Percentiles rank a stretch among this genome's conserved stretches.
Evolutionary conservation across 352 stramenopile species (phyloP).

Genomic region (Globisporangium ultimum): DNA sequence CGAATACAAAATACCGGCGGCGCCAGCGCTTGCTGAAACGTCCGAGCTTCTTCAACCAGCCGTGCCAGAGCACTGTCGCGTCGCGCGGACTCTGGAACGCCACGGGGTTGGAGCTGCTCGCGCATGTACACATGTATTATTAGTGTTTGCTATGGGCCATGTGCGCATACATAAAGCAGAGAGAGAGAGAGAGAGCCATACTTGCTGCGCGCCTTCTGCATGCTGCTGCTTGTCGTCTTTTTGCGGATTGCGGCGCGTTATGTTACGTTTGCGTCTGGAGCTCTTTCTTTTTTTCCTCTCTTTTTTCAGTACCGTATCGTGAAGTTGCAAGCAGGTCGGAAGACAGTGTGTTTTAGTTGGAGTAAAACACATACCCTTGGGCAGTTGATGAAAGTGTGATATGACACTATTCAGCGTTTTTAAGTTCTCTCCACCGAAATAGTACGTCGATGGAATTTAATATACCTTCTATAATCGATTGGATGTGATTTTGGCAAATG

Average conservation of each 20-base stretch:
- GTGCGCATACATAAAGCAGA: slow-evolving; percentile 6
- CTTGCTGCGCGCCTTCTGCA: slow-evolving; percentile 55
- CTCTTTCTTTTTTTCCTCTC: not conserved
- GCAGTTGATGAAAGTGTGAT: too few relatives aligned
- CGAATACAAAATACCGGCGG: slow-evolving; percentile 74
- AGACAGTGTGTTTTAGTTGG: too few relatives aligned
- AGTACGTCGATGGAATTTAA: too few relatives aligned
- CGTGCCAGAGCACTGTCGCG: slow-evolving; percentile 77
- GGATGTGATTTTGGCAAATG: not conserved
- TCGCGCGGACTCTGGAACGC: slow-evolving; percentile 47
- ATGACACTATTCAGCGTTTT: too few relatives aligned
- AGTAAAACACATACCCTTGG: too few relatives aligned
- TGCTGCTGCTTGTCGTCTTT: slow-evolving; percentile 6
- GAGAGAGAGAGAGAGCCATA: slow-evolving; percentile 14
- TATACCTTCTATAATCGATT: not conserved
- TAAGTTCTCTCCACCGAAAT: too few relatives aligned
- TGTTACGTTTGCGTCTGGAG: not conserved
- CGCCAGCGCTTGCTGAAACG: slow-evolving; percentile 82
- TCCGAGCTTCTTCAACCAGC: slow-evolving; percentile 83
- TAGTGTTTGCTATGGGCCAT: not conserved
- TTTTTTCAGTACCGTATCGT: not conserved
- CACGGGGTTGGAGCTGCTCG: slow-evolving; percentile 38
- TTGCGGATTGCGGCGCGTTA: not conserved
- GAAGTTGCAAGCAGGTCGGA: not conserved
- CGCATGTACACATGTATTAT: not conserved